Evolutionary conservation across 345 rosid genomes (phyloP).

Genomic region (Camelina sativa): DNA sequence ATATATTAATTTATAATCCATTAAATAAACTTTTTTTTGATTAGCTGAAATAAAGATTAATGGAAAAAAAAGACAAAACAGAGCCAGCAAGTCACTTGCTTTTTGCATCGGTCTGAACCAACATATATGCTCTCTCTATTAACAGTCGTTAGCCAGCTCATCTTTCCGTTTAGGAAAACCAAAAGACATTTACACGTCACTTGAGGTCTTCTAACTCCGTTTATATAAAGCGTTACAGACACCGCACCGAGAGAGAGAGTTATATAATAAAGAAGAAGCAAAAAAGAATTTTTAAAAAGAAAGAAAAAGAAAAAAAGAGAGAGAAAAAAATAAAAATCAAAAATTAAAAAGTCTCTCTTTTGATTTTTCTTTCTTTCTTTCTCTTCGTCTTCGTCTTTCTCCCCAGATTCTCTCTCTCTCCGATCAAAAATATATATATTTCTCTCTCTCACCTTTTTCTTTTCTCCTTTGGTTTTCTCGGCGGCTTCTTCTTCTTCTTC

Average conservation of each 20-base stretch:
- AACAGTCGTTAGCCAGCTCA: constrained; percentile 64
- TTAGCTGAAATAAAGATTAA: not conserved
- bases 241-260: constrained; percentile 12
- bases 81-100: constrained; percentile 54
- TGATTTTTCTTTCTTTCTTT: constrained; percentile 24
- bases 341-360: constrained; percentile 18
- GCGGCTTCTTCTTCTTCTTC: constrained; percentile 26
- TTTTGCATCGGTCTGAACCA: constrained; percentile 49
- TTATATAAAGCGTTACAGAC: constrained; percentile 42
- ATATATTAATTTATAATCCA: not conserved
- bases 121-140: constrained; percentile 35
- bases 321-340: not conserved
- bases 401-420: constrained; percentile 39
- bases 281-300: constrained; percentile 32
- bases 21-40: not conserved
- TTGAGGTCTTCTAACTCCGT: constrained; percentile 38
- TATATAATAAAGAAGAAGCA: constrained; percentile 23
- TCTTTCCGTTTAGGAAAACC: constrained; percentile 31
- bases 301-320: not conserved
- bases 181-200: constrained; percentile 42
- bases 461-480: constrained; percentile 36
- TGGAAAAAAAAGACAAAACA: constrained; percentile 40
- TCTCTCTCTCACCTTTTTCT: constrained; percentile 39
- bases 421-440: constrained; percentile 38
- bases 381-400: not conserved